Conservation (phyloP, 2,329 filamentous ascomycete species). For the Magnaporthiopsis incrustans region DNA sequence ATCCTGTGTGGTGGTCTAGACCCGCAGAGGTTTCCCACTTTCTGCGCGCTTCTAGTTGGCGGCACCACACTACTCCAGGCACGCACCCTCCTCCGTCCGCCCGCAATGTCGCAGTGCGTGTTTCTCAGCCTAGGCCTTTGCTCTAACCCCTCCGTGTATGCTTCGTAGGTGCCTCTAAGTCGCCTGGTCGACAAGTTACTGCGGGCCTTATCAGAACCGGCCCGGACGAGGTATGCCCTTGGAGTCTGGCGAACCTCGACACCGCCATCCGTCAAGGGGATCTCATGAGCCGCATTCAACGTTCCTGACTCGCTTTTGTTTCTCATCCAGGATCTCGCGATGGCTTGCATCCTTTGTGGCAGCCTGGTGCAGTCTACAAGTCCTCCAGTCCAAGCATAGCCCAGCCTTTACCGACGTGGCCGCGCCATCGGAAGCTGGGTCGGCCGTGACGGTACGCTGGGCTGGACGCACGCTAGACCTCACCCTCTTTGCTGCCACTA, state of each 20-base stretch:
- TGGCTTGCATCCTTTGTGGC: constrained; percentile 51
- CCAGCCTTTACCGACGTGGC: constrained; percentile 31
- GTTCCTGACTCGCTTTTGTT: neutral
- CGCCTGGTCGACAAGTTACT: constrained; percentile 19
- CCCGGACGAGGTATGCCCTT: constrained; percentile 24
- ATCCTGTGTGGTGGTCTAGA: constrained; percentile 46
- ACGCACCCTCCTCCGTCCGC: constrained; percentile 15
- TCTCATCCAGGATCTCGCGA: constrained; percentile 38
- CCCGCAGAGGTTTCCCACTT: constrained; percentile 50
- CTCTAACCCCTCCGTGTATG: neutral
- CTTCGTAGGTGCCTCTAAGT: constrained; percentile 23
- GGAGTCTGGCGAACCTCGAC: neutral
- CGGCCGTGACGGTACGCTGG: constrained; percentile 20
- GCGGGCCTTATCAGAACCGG: constrained; percentile 17
- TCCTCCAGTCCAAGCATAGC: constrained; percentile 49
- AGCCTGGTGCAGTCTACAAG: constrained; percentile 46
- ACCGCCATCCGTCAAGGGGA: neutral
- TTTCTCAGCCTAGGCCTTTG: neutral
- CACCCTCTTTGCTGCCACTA: constrained; percentile 67
- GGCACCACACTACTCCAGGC: constrained; percentile 51
- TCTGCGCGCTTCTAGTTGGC: constrained; percentile 53
- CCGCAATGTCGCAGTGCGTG: no score
- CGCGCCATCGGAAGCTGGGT: constrained; percentile 12
- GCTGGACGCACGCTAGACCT: constrained; percentile 74
- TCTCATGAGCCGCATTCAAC: neutral